Percentiles rank a stretch among this genome's conserved stretches.
Conservation (phyloP, 257 asterid species). For the Osmanthus fragrans region DNA sequence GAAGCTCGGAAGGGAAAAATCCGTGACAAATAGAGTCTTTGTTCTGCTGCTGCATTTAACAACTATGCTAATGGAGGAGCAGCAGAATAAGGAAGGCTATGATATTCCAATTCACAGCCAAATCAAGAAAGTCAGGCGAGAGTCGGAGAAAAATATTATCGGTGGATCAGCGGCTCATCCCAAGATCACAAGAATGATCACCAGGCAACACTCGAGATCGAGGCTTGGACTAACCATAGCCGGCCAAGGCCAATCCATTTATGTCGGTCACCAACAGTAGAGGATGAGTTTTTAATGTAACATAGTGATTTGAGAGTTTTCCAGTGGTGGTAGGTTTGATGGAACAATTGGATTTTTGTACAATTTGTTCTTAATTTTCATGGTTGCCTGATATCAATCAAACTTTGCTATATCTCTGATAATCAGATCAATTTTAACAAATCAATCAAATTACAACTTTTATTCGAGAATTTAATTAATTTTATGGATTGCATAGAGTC, state of each 20-base stretch:
- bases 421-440: no score
- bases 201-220: slow-evolving; percentile 35
- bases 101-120: slow-evolving; percentile 28
- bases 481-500: no score
- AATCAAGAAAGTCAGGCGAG: slow-evolving; percentile 38
- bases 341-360: background rate
- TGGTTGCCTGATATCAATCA: background rate
- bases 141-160: slow-evolving; percentile 20
- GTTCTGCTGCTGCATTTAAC: background rate
- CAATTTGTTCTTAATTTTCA: background rate
- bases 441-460: no score
- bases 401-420: background rate
- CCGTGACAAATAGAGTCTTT: background rate
- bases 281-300: background rate
- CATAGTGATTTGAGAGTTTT: background rate
- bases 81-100: background rate
- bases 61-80: background rate
- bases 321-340: background rate
- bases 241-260: slow-evolving; percentile 10
- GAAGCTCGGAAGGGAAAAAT: no score
- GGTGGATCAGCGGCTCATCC: slow-evolving; percentile 22
- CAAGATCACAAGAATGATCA: slow-evolving; percentile 14
- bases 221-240: slow-evolving; percentile 25
- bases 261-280: slow-evolving; percentile 2
- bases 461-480: no score